Percentiles rank a stretch among this genome's conserved stretches.
Conservation (phyloP, 2,329 filamentous ascomycete species). For the Ascochyta fabae region DNA sequence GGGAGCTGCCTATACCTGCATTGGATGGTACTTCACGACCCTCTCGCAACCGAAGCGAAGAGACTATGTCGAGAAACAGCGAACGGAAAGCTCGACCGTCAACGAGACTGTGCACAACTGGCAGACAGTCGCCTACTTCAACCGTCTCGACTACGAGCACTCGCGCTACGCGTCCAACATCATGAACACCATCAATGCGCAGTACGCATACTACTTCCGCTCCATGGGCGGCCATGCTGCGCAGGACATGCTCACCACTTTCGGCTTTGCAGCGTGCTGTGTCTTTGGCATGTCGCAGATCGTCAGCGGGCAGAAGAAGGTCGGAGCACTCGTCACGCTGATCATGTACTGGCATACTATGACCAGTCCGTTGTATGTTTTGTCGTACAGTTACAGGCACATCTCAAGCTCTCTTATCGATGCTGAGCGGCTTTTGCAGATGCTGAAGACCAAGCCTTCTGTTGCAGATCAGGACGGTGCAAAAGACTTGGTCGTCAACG, state of each 20-base stretch:
- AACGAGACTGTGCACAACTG: slow-evolving; percentile 66
- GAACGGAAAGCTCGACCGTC: slow-evolving; percentile 61
- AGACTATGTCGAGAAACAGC: slow-evolving; percentile 52
- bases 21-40: slow-evolving; percentile 53
- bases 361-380: slow-evolving; percentile 56
- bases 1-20: slow-evolving; percentile 58
- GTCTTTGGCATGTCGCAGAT: slow-evolving; percentile 63
- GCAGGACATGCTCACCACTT: slow-evolving; percentile 56
- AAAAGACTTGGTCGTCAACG: slow-evolving; percentile 51
- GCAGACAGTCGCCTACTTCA: slow-evolving; percentile 67
- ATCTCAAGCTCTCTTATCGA: slow-evolving; percentile 65
- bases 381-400: slow-evolving; percentile 58
- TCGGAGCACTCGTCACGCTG: slow-evolving; percentile 70
- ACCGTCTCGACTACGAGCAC: slow-evolving; percentile 61
- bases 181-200: slow-evolving; percentile 45
- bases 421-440: slow-evolving; percentile 65
- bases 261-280: slow-evolving; percentile 58
- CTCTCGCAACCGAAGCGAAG: slow-evolving; percentile 52
- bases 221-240: slow-evolving; percentile 45
- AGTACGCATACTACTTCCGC: slow-evolving; percentile 43
- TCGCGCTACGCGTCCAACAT: slow-evolving; percentile 55
- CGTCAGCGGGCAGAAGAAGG: slow-evolving; percentile 54
- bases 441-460: slow-evolving; percentile 65
- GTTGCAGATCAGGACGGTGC: slow-evolving; percentile 54
- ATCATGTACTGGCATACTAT: slow-evolving; percentile 67